Evolutionary conservation across 495 filamentous ascomycete species (phyloP).

Genomic region (Penicillium lividum): DNA sequence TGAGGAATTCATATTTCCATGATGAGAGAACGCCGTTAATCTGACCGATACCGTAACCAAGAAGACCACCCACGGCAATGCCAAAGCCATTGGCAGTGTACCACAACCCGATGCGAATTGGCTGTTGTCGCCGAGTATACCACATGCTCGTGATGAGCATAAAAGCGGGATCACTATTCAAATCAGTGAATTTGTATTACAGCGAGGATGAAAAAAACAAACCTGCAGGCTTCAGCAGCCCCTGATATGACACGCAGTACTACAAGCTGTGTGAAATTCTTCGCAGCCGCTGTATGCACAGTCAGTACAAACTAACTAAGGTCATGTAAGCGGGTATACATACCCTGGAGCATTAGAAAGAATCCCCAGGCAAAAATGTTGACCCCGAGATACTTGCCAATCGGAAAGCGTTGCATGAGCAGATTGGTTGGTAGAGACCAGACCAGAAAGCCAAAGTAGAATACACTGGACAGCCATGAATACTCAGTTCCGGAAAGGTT

Average conservation of each 20-base stretch:
- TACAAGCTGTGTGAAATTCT: constrained; percentile 49
- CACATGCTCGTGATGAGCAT: constrained; percentile 36
- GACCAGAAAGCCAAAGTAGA: constrained; percentile 58
- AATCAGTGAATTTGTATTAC: constrained; percentile 1
- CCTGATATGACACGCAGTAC: constrained; percentile 53
- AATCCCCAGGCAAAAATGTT: constrained; percentile 61
- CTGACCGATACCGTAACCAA: constrained; percentile 61
- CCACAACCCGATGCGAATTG: constrained; percentile 60
- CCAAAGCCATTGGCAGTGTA: constrained; percentile 61
- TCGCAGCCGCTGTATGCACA: constrained; percentile 44
- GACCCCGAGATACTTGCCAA: constrained; percentile 53
- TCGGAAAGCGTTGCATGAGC: constrained; percentile 53
- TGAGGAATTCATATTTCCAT: constrained; percentile 59
- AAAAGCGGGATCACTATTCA: constrained; percentile 30
- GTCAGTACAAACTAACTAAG: background rate
- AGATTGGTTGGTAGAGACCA: constrained; percentile 47
- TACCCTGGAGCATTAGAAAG: constrained; percentile 37
- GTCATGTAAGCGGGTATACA: background rate
- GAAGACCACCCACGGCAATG: constrained; percentile 57
- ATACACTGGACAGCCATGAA: constrained; percentile 52
- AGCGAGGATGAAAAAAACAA: background rate
- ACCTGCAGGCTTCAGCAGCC: constrained; percentile 51
- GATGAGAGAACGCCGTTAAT: constrained; percentile 52
- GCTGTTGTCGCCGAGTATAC: constrained; percentile 54
- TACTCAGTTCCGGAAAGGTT: constrained; percentile 51